Conservation (phyloP, 768 basidiomycete genomes). For the Megacollybia marginata region DNA sequence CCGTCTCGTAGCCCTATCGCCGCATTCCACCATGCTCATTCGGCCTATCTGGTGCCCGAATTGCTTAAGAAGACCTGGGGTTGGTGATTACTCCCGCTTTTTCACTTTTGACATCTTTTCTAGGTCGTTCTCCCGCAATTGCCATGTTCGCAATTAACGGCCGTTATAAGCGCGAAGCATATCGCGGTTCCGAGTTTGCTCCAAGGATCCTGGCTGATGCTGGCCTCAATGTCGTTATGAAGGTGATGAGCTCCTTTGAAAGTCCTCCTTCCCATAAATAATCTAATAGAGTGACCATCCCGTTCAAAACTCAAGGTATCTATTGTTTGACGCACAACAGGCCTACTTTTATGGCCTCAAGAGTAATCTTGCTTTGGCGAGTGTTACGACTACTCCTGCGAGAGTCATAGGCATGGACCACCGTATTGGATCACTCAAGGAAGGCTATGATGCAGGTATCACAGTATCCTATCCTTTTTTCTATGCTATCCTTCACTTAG, state of each 20-base stretch:
- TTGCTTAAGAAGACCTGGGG: conserved; percentile 64
- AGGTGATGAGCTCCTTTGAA: conserved; percentile 28
- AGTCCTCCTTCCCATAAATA: conserved; percentile 2
- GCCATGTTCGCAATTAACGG: conserved; percentile 62
- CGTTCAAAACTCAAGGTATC: conserved; percentile 56
- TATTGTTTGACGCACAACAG: conserved; percentile 73
- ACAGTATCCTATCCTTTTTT: not conserved
- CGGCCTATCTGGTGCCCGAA: conserved; percentile 82
- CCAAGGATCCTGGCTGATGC: conserved; percentile 61
- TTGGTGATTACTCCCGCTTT: conserved; percentile 12
- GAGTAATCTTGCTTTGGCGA: conserved; percentile 55
- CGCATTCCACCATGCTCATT: conserved; percentile 73
- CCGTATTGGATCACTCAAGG: conserved; percentile 61
- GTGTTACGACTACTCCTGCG: conserved; percentile 70
- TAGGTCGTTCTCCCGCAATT: conserved; percentile 59
- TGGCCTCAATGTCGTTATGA: conserved; percentile 69
- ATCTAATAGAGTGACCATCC: conserved; percentile 52
- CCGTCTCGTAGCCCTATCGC: conserved; percentile 36
- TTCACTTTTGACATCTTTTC: not conserved
- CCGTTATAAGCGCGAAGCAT: conserved; percentile 66
- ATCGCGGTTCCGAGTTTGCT: conserved; percentile 73
- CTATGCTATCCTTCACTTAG: conserved; percentile 16
- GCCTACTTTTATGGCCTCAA: conserved; percentile 69
- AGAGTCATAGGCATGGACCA: conserved; percentile 65
- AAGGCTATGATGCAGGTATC: conserved; percentile 64